These are phyloP conservation scores for Ogataea sp. DNA, from an alignment of 805 yeast species.

Conservation along the genomic window DNA sequence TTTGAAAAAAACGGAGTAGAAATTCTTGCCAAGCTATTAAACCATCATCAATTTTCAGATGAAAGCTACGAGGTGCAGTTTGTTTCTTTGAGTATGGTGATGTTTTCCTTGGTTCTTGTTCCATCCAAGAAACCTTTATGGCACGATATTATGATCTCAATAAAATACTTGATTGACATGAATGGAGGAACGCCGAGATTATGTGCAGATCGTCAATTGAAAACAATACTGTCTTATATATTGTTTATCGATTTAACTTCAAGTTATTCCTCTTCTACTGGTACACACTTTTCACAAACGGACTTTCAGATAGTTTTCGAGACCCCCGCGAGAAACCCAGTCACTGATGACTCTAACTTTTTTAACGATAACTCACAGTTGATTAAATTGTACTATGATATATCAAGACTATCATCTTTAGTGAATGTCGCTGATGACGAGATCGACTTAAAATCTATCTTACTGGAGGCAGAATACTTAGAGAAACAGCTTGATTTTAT, in stretches of 20 bases:
- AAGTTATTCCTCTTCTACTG: conserved; percentile 3
- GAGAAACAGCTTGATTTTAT: conserved; percentile 3
- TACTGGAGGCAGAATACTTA: conserved; percentile 7
- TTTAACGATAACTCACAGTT: conserved; percentile 4
- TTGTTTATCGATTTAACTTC: conserved; percentile 5
- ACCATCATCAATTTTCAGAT: not conserved
- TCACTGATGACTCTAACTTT: not conserved
- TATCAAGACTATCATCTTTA: conserved; percentile 5
- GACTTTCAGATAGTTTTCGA: conserved; percentile 2
- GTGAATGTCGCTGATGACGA: conserved; percentile 7
- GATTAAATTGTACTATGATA: conserved; percentile 3
- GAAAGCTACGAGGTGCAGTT: not conserved
- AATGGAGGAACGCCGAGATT: not conserved
- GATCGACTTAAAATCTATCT: conserved; percentile 6
- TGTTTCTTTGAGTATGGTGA: not conserved
- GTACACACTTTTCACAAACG: conserved; percentile 3
- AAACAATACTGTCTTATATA: conserved; percentile 1
- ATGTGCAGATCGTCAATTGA: not conserved
- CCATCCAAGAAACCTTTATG: not conserved
- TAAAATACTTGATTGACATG: not conserved
- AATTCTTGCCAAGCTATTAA: not conserved
- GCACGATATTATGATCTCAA: not conserved
- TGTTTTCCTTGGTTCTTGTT: not conserved
- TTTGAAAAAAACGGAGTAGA: not conserved
- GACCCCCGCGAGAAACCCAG: not conserved